These are phyloP conservation scores for Stemphylium beticola DNA, from an alignment of 2,329 filamentous ascomycete species.

Conservation along the genomic window DNA sequence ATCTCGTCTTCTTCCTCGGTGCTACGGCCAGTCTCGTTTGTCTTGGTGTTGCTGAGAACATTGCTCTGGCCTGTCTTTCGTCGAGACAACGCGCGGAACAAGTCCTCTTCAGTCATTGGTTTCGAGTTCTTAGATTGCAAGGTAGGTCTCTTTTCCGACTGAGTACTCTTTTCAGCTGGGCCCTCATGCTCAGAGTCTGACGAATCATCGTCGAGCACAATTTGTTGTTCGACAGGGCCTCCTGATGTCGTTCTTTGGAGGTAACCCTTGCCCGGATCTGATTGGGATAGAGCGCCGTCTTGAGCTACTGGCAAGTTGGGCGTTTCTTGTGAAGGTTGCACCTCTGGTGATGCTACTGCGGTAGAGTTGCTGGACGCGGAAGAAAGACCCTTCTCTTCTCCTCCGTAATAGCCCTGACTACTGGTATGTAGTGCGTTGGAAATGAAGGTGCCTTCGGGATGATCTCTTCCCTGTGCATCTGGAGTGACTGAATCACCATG, in stretches of 20 bases:
- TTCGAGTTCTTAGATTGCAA: conserved; percentile 30
- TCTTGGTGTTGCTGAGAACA: conserved; percentile 32
- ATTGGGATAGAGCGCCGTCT: background rate
- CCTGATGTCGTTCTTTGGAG: conserved; percentile 2
- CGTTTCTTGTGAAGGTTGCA: conserved; percentile 1
- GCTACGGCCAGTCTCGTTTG: conserved; percentile 29
- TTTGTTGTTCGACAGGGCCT: conserved; percentile 19
- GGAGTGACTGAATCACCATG: conserved; percentile 9
- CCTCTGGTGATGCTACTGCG: conserved; percentile 12
- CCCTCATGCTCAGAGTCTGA: conserved; percentile 33
- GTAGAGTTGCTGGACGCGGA: conserved; percentile 21
- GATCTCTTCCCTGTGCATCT: background rate
- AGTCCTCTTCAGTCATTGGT: conserved; percentile 58
- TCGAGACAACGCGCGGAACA: conserved; percentile 58
- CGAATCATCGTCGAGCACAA: conserved; percentile 22
- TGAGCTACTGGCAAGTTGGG: background rate
- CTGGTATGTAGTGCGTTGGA: conserved; percentile 29
- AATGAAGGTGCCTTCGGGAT: conserved; percentile 17
- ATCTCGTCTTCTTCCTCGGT: conserved; percentile 59
- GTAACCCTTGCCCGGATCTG: background rate
- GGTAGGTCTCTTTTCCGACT: conserved; percentile 22
- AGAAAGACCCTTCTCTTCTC: conserved; percentile 11
- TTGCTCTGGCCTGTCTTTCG: conserved; percentile 52
- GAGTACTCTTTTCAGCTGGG: conserved; percentile 25
- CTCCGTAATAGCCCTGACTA: conserved; percentile 21